These are phyloP conservation scores for Logfia minima DNA, from an alignment of 129 eudicot genomes.

Conservation along the genomic window DNA sequence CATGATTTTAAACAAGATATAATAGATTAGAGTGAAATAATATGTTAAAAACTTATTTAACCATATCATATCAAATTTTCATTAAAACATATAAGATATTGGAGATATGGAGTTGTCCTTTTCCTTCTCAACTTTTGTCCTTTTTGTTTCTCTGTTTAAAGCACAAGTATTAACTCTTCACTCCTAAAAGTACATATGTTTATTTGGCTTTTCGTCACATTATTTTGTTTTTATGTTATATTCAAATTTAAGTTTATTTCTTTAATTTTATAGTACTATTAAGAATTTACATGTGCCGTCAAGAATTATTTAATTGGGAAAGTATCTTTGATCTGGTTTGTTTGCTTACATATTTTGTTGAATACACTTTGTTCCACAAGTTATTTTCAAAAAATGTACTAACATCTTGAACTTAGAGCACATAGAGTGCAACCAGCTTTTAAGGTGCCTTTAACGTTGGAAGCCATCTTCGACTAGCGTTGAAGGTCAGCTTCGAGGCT, in stretches of 20 bases:
- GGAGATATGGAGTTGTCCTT: slow-evolving; percentile 22
- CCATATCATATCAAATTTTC: neutral
- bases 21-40: too few relatives aligned
- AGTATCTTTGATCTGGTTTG: neutral
- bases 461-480: too few relatives aligned
- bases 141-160: slow-evolving; percentile 32
- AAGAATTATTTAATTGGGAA: neutral
- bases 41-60: too few relatives aligned
- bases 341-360: neutral
- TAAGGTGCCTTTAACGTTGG: too few relatives aligned
- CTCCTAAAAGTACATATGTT: neutral
- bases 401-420: too few relatives aligned
- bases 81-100: slow-evolving; percentile 20
- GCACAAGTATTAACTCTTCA: slow-evolving; percentile 7
- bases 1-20: too few relatives aligned
- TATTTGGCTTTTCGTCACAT: neutral
- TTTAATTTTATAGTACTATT: neutral
- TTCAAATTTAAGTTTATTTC: too few relatives aligned
- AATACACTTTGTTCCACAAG: neutral
- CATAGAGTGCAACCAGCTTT: too few relatives aligned
- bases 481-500: too few relatives aligned
- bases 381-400: too few relatives aligned
- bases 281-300: neutral
- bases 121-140: slow-evolving; percentile 28
- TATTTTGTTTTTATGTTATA: neutral